Evolutionary conservation across 1,284 basidiomycete genomes (phyloP), one percentile per base, ranked within the genome.

Genomic region (Melampsora larici-populina): DNA sequence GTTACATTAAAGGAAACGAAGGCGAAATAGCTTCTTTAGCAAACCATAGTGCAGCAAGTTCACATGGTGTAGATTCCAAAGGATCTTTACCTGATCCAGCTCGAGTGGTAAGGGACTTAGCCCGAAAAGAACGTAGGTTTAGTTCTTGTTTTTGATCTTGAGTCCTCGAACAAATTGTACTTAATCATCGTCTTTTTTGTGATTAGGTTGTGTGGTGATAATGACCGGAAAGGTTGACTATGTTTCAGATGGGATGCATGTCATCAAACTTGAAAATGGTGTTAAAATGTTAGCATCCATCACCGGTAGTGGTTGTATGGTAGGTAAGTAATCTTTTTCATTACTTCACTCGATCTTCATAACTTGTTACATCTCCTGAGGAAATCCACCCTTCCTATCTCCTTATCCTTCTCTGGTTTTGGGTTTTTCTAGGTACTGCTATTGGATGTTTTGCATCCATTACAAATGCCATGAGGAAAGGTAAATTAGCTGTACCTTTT

Each of bases 1-100:
- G 91, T 24, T 90, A 97, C 24, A 94, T 98, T 85, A 98, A 98
- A 84, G 96, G 95, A 6, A 98, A 98, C 82, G 91, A 93, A 0
- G 94, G 89, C 26, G 96, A 98, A 84, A 89, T 98, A 29, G 92
- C 89, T 0, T 87, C 91, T 0, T 85, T 97, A 17, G 88, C 90
- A 0, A 93, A 94, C 85, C 92, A 90, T 65, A 58, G 51, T 3
- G 79, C 91, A 89, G 92, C 93, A 3, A 84, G 87, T 80, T 87
- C 90, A n/a, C 89, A 89, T 82, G 95, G 96, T 1, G 95, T 98
- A 1, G 96, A 98, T 84, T 91, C 90, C 69, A 87, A 90, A 18
- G 92, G 93, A 0, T 90, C 89, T 1, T 93, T 97, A 83, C 86
- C 87, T 67, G 88, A 96, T 82, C 92, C 95, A 0, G 87, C 86